Percentiles rank a stretch among this genome's conserved stretches.
Evolutionary conservation across 1,284 basidiomycete species (phyloP).

Genomic region (Tremellales sp.): DNA sequence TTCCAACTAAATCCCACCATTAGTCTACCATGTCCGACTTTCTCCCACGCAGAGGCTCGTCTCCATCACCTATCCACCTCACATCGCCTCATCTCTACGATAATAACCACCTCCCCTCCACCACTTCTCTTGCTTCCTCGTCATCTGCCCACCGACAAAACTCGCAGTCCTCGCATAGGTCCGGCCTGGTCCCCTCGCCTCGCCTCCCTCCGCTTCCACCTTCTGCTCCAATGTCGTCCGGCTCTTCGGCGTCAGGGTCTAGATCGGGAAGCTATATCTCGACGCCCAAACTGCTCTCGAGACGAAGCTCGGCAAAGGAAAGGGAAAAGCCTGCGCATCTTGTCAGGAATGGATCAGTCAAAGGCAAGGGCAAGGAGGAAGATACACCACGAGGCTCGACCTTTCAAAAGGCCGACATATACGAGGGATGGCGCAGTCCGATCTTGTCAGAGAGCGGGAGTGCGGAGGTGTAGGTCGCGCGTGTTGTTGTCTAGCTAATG

Average conservation of each 20-base stretch:
- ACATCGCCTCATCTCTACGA: neutral
- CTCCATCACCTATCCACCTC: neutral
- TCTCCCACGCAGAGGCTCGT: neutral
- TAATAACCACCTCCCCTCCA: neutral
- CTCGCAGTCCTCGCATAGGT: slow-evolving; percentile 6
- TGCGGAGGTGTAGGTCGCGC: slow-evolving; percentile 34
- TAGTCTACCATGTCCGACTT: neutral
- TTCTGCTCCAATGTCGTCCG: slow-evolving; percentile 3
- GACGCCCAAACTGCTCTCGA: slow-evolving; percentile 20
- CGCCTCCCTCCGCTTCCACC: slow-evolving; percentile 2
- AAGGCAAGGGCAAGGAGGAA: slow-evolving; percentile 10
- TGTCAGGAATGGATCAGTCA: slow-evolving; percentile 8
- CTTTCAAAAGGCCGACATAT: neutral
- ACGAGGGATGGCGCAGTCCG: slow-evolving; percentile 18
- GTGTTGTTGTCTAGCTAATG: neutral
- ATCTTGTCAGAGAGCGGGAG: slow-evolving; percentile 23
- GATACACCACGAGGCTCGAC: slow-evolving; percentile 1
- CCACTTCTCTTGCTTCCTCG: neutral
- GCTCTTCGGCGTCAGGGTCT: slow-evolving; percentile 19
- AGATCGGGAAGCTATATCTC: slow-evolving; percentile 21
- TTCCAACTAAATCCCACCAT: too few relatives aligned
- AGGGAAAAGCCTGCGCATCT: slow-evolving; percentile 2
- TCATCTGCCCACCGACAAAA: neutral
- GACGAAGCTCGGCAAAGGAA: slow-evolving; percentile 22
- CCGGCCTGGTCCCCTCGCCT: slow-evolving; percentile 11